Conservation (phyloP, 805 yeast genomes). For the Ogataea populi-albae region DNA sequence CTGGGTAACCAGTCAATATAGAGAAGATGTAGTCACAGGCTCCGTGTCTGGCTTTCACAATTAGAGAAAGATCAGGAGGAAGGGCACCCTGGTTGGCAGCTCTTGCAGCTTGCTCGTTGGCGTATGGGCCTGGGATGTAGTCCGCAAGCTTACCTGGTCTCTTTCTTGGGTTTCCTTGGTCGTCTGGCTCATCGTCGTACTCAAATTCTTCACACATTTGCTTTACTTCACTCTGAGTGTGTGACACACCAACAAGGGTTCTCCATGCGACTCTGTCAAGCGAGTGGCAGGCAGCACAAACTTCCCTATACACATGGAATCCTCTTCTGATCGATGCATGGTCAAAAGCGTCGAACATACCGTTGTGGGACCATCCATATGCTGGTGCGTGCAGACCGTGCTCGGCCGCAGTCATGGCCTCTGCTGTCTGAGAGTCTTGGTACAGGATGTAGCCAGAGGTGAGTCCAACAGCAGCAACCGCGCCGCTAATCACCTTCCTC, state of each 20-base stretch:
- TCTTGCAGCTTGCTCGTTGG: conserved; percentile 98
- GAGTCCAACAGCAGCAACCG: conserved; percentile 72
- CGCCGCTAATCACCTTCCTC: conserved; percentile 56
- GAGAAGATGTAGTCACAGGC: conserved; percentile 94
- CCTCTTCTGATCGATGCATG: conserved; percentile 98
- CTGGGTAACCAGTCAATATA: conserved; percentile 97
- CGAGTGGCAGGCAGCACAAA: conserved; percentile 98
- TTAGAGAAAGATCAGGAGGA: conserved; percentile 96
- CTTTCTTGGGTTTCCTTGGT: conserved; percentile 95
- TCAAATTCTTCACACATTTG: conserved; percentile 95
- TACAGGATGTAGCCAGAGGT: conserved; percentile 79
- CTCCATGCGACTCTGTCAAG: conserved; percentile 98
- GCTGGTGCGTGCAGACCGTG: conserved; percentile 97
- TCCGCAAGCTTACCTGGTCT: conserved; percentile 98
- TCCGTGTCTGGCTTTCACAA: conserved; percentile 99
- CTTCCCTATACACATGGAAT: conserved; percentile 97
- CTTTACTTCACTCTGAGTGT: conserved; percentile 84
- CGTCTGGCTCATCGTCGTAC: conserved; percentile 95
- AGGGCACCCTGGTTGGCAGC: conserved; percentile 99
- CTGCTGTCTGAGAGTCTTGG: conserved; percentile 81
- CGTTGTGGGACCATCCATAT: conserved; percentile 90
- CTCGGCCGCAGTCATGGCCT: conserved; percentile 98
- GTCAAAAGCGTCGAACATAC: conserved; percentile 87
- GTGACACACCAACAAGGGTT: conserved; percentile 94
- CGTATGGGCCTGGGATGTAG: conserved; percentile 91